phyloP scores from a whole-genome alignment of 345 rosid species.

The Brassica rapa region DNA sequence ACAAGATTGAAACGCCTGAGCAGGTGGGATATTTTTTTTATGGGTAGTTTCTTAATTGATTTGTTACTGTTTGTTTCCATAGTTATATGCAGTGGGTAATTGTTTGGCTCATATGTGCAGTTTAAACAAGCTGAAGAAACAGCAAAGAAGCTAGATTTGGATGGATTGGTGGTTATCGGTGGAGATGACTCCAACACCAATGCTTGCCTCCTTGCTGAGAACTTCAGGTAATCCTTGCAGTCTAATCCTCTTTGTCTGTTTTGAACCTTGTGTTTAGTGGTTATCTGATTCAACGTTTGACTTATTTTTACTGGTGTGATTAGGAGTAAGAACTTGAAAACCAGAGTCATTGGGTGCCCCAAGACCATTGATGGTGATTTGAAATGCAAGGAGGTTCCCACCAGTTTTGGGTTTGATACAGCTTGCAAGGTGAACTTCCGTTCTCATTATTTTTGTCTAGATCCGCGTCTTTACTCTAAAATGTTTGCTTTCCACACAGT shows the following conservation, averaged over 20 bases:
- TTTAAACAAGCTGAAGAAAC: slow-evolving; percentile 99
- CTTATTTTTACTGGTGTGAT: slow-evolving; percentile 8
- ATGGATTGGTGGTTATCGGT: slow-evolving; percentile 92
- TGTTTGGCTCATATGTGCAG: slow-evolving; percentile 46
- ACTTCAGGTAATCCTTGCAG: slow-evolving; percentile 62
- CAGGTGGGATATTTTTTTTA: too few relatives aligned
- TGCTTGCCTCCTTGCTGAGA: slow-evolving; percentile 98
- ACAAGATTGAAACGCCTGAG: slow-evolving; percentile 97
- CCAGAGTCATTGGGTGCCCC: slow-evolving; percentile 95
- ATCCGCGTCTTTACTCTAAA: neutral
- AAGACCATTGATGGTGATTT: slow-evolving; percentile 99
- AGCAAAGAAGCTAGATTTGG: slow-evolving; percentile 78
- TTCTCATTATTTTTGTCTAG: neutral
- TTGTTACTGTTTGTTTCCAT: neutral
- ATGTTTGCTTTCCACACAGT: neutral
- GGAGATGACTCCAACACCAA: slow-evolving; percentile 99
- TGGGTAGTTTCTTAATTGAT: neutral
- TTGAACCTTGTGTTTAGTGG: neutral
- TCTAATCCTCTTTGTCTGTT: neutral
- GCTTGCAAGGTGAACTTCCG: slow-evolving; percentile 83
- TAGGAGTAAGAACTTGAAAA: slow-evolving; percentile 83
- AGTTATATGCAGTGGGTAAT: neutral
- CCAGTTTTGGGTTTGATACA: slow-evolving; percentile 99
- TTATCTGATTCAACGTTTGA: neutral
- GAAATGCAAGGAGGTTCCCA: slow-evolving; percentile 95